A percentile compares a stretch with the other conserved stretches of the same genome.
Conservation (phyloP, 2,329 filamentous ascomycete species). For the Claviceps spartinae region DNA sequence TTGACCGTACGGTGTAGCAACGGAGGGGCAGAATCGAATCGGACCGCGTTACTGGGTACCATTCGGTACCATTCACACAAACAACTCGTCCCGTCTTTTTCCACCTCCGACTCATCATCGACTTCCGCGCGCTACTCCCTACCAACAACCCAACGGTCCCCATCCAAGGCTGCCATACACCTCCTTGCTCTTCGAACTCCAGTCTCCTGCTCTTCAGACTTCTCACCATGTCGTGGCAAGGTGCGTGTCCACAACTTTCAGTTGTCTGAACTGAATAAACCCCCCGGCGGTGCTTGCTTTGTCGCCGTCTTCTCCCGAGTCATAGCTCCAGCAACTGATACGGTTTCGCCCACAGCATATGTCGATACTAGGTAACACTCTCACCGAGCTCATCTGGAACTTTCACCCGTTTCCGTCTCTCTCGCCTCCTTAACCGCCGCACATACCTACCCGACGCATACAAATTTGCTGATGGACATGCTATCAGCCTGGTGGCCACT, state of each 20-base stretch:
- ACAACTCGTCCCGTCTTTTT: neutral
- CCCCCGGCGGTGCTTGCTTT: slow-evolving; percentile 9
- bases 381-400: neutral
- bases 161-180: slow-evolving; percentile 1
- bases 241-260: slow-evolving; percentile 26
- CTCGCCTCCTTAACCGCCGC: slow-evolving; percentile 3
- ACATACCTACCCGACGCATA: slow-evolving; percentile 7
- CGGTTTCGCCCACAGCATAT: slow-evolving; percentile 27
- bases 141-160: slow-evolving; percentile 1
- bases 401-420: neutral
- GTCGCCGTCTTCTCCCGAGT: slow-evolving; percentile 3
- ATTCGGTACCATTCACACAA: slow-evolving; percentile 8
- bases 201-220: slow-evolving; percentile 1
- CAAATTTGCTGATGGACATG: slow-evolving; percentile 9
- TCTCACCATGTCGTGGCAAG: slow-evolving; percentile 60
- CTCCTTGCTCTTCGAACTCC: slow-evolving; percentile 1
- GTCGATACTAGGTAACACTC: slow-evolving; percentile 34
- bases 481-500: slow-evolving; percentile 60
- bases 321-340: slow-evolving; percentile 7
- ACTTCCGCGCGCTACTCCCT: neutral
- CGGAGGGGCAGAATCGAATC: slow-evolving; percentile 1
- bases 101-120: slow-evolving; percentile 1
- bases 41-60: neutral
- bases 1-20: neutral
- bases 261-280: slow-evolving; percentile 1